Evolutionary conservation across 371 early-diverging fungal species (phyloP), one percentile per base, ranked within the genome.

Genomic region (Mortierella sp.): DNA sequence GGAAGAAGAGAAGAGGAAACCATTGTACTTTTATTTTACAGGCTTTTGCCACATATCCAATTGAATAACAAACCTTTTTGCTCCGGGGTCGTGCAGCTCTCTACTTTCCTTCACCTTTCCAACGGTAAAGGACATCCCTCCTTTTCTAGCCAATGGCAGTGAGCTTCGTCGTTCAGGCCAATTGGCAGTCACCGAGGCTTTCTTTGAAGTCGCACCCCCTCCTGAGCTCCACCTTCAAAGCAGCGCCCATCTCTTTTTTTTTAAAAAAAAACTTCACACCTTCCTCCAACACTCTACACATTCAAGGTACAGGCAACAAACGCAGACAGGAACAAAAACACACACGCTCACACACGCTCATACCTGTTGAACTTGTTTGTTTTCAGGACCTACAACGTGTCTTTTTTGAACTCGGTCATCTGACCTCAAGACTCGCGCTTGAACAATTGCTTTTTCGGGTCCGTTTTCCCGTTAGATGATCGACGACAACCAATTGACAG

Each of bases 401-500:
- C 8, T 28, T 55, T 10, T 55, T 40, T 40, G 43, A 26, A 26
- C 26, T 55, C 55, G 8, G 5, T 64, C 64, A 64, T 37, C 64
- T 64, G 14, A 64, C 64, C 43, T 40, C 43, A 4, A 40, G 4
- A 40, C 4, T 40, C 43, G 43, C 43, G 43, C 43, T 5, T 26
- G 26, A 2, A n/a, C n/a, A 10, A 31, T 59, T 59, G 10, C 34
- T 59, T 4, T 14, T 28, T 4, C 11, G 13, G 5, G 0, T 21
- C 16, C 34, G 61, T 19, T 8, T 46, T 13, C 13, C 2, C 8
- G 37, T 19, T 71, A 83, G 83, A 92, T 89, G 90, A 91, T 92
- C 78, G 87, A 89, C 54, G 93, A 92, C 77, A 89, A 74, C 72
- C 93, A 92, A 79, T 89, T 92, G 73, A 80, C 91, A 0, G 76